phyloP scores from a whole-genome alignment of 108 stramenopile species.

The Nannochloropsis salina region DNA sequence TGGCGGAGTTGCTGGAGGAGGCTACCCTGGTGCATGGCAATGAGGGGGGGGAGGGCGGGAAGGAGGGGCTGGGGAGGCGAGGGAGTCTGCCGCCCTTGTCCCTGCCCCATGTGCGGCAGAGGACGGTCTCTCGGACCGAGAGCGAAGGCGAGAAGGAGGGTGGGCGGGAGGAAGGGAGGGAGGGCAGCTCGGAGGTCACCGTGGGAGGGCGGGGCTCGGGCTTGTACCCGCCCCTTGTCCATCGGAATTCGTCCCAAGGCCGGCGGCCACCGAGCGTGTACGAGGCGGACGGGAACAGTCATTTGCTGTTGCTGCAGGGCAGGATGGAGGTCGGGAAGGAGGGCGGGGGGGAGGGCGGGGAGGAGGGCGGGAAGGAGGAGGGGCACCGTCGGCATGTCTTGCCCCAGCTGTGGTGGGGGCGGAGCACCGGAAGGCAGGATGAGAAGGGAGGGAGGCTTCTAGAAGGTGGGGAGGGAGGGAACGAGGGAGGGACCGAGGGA shows the following conservation, averaged over 20 bases:
- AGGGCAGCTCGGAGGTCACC: not conserved
- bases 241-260: too few species aligned
- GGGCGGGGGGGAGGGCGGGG: not conserved
- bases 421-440: not conserved
- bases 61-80: not conserved
- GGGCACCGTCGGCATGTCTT: not conserved
- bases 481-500: not conserved
- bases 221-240: not conserved
- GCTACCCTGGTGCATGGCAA: not conserved
- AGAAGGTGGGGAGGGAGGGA: not conserved
- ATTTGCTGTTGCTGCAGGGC: not conserved
- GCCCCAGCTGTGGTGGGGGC: not conserved
- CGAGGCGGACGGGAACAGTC: not conserved
- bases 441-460: not conserved
- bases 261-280: not conserved
- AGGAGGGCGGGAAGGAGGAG: not conserved
- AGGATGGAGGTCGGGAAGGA: not conserved
- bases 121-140: not conserved
- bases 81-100: not conserved
- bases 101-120: slow-evolving; percentile 1
- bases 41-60: not conserved
- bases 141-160: not conserved
- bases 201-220: not conserved
- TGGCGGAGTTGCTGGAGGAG: not conserved
- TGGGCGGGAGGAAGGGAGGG: not conserved